These are phyloP conservation scores for Ceratocystis albifundus DNA, from an alignment of 2,329 filamentous ascomycete genomes.

Conservation along the genomic window DNA sequence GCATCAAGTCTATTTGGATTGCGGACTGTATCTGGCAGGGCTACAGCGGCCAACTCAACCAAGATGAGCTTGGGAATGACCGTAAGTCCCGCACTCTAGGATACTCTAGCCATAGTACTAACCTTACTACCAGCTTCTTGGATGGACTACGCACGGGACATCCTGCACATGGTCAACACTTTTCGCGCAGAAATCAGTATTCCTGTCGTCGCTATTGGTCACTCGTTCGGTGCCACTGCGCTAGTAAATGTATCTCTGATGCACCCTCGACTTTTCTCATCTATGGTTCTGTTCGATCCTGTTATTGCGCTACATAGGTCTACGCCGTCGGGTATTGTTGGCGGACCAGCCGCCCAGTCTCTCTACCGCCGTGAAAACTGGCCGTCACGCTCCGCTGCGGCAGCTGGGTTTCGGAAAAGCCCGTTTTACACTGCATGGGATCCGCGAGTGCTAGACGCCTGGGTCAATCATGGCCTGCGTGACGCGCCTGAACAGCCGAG, in stretches of 20 bases:
- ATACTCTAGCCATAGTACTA: background rate
- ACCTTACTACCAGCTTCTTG: conserved; percentile 54
- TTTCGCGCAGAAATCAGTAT: conserved; percentile 57
- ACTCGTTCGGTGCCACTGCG: conserved; percentile 75
- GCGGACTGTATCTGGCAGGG: conserved; percentile 82
- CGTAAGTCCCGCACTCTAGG: conserved; percentile 41
- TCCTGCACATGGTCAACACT: conserved; percentile 72
- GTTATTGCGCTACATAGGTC: conserved; percentile 49
- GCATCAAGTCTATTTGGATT: conserved; percentile 77
- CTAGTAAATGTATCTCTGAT: conserved; percentile 60
- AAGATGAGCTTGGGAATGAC: conserved; percentile 66
- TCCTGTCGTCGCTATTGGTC: conserved; percentile 72
- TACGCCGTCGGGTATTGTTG: conserved; percentile 21
- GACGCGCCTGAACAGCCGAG: conserved; percentile 34
- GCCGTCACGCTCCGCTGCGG: conserved; percentile 63
- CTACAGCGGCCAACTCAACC: conserved; percentile 65
- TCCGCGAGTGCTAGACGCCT: conserved; percentile 60
- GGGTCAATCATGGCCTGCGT: conserved; percentile 64
- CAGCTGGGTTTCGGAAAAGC: conserved; percentile 51
- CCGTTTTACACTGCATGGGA: conserved; percentile 70
- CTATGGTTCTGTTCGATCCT: conserved; percentile 71
- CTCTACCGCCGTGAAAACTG: conserved; percentile 66
- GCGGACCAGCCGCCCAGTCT: conserved; percentile 45
- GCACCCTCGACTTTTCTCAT: conserved; percentile 68
- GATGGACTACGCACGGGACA: conserved; percentile 75